Base-by-base conservation (phyloP, 495 filamentous ascomycete genomes). In the Penicillium maclennaniae region DNA sequence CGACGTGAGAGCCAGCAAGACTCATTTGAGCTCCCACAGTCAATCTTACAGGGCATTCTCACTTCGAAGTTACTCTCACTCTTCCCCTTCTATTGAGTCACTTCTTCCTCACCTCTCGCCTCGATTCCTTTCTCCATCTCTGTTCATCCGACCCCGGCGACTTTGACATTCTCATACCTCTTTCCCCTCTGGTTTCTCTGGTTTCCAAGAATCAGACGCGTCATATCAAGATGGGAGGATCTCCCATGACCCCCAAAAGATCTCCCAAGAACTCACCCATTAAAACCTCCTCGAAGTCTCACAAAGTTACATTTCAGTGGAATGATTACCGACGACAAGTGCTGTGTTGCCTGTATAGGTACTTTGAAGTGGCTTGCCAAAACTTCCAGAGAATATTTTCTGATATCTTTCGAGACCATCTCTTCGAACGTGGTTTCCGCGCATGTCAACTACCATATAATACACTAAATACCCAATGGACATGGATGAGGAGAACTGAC, bases 321-420 rank as follows among this genome's bases (percentile, higher is more conserved):
- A 53, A 48, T 5, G n/a, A 42, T 4, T 46, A 60, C 7, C 53
- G 63, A 27, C 47, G 63, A 6, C n/a, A 61, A 8, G 31, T 66
- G 0, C 49, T 73, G 8, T 73, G 70, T 21, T 69, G 61, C 15
- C 16, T 68, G 4, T 59, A 50, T 17, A 52, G 63, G 5, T 72
- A 69, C 27, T 73, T 66, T 26, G 7, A 43, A 1, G 44, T 34
- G 12, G 55, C 58, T 7, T 14, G 31, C 1, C 36, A 44, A 0
- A 45, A 23, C 0, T 59, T 65, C 6, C 45, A 39, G 17, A 51
- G 42, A 0, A 49, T 73, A 0, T 71, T 75, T 39, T 69, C 59
- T 15, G 7, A 23, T 0, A 48, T 65, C 0, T 73, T 69, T 17
- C 10, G 43, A 23, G 3, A 20, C 0, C 41, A 69, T 10, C 42